These are phyloP conservation scores for Leptographium lundbergii DNA, from an alignment of 2,329 filamentous ascomycete species.

Conservation along the genomic window DNA sequence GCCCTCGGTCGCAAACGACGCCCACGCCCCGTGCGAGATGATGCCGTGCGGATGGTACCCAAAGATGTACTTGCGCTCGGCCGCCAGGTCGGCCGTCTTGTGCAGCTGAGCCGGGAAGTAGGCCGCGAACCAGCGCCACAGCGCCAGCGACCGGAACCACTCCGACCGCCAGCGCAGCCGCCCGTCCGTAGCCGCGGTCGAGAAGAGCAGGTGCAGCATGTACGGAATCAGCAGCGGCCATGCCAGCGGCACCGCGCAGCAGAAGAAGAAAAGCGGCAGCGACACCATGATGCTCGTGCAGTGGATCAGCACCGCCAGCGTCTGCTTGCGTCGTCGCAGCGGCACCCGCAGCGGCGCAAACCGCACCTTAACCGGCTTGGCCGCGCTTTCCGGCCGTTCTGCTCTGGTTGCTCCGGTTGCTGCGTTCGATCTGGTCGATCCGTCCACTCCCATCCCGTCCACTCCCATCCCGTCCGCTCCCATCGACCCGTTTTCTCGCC, in stretches of 20 bases:
- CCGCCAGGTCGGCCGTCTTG: constrained; percentile 65
- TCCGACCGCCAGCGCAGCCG: constrained; percentile 62
- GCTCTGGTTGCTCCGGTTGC: neutral
- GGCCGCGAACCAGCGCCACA: constrained; percentile 82
- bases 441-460: no score
- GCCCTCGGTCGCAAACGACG: constrained; percentile 80
- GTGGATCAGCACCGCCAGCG: constrained; percentile 64
- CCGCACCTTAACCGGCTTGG: constrained; percentile 40
- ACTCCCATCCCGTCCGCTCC: neutral
- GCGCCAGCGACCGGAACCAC: constrained; percentile 55
- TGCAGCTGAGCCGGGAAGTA: constrained; percentile 89
- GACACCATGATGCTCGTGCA: constrained; percentile 57
- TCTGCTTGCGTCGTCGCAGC: constrained; percentile 59
- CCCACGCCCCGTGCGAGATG: constrained; percentile 92
- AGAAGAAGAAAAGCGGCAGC: constrained; percentile 75
- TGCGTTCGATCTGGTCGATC: neutral
- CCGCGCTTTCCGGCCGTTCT: neutral
- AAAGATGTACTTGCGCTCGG: constrained; percentile 87
- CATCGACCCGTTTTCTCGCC: neutral
- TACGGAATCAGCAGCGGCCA: constrained; percentile 75
- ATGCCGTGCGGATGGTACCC: constrained; percentile 94
- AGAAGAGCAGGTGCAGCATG: constrained; percentile 70
- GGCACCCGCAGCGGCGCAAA: constrained; percentile 75
- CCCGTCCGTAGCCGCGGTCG: constrained; percentile 64
- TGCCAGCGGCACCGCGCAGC: constrained; percentile 79